Conservation (phyloP, 148 eudicot genomes). For the Tetragonia tetragonoides region DNA sequence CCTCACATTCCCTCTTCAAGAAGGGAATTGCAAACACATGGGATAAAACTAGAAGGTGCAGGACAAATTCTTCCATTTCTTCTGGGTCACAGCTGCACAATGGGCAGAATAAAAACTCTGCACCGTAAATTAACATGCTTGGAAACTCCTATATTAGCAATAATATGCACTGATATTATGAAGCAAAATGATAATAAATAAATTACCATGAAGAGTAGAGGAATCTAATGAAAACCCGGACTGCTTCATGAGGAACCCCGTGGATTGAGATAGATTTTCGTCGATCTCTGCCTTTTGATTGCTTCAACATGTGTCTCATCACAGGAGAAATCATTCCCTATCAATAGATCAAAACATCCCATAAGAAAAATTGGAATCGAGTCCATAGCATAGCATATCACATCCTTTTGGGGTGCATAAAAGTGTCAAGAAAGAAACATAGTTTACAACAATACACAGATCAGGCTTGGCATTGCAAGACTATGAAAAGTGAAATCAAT, state of each 20-base stretch:
- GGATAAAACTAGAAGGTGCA: constrained; percentile 77
- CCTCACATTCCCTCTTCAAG: constrained; percentile 66
- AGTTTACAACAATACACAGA: neutral
- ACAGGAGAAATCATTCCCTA: constrained; percentile 90
- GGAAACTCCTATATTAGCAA: neutral
- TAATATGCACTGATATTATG: too few relatives aligned
- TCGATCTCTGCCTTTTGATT: constrained; percentile 37
- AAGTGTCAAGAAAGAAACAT: too few relatives aligned
- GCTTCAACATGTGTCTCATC: constrained; percentile 57
- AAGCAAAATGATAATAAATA: too few relatives aligned
- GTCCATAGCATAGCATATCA: neutral
- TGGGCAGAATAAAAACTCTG: constrained; percentile 14
- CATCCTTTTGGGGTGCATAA: neutral
- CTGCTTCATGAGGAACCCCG: constrained; percentile 87
- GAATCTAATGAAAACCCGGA: constrained; percentile 69
- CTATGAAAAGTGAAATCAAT: neutral
- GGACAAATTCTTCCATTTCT: constrained; percentile 56
- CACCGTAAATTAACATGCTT: neutral
- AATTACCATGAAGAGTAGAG: constrained; percentile 87
- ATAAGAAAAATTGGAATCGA: too few relatives aligned
- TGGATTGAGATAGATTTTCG: constrained; percentile 53
- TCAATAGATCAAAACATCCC: neutral
- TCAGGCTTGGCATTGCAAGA: neutral
- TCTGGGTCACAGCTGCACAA: constrained; percentile 57
- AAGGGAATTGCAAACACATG: constrained; percentile 71